phyloP scores from a whole-genome alignment of 2,329 filamentous ascomycete species.

The Stagonosporopsis tanaceti region DNA sequence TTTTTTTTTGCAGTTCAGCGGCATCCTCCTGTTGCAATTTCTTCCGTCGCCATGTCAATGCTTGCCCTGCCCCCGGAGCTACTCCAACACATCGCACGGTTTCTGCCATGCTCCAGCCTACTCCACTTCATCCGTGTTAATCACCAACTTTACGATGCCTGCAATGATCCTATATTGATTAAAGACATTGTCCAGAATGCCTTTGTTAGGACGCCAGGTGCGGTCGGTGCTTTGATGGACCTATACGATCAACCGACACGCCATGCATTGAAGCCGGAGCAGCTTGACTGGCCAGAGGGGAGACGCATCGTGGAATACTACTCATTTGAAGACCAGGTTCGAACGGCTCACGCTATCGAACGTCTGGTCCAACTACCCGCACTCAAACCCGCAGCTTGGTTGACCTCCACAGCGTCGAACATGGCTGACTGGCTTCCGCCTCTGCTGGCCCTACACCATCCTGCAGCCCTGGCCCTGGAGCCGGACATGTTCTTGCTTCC shows the following conservation, averaged over 20 bases:
- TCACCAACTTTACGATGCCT: conserved; percentile 22
- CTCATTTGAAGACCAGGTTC: conserved; percentile 21
- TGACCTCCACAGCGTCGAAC: conserved; percentile 10
- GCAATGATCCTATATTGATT: conserved; percentile 29
- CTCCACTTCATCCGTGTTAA: conserved; percentile 25
- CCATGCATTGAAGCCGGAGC: background rate
- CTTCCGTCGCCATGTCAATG: conserved; percentile 3
- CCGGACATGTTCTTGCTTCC: conserved; percentile 22
- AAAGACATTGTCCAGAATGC: conserved; percentile 23
- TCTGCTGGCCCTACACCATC: conserved; percentile 29
- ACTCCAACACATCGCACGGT: conserved; percentile 30
- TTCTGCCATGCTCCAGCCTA: conserved; percentile 26
- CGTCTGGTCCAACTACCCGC: conserved; percentile 11
- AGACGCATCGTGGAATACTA: conserved; percentile 10
- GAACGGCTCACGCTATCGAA: conserved; percentile 29
- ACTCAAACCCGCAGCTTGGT: conserved; percentile 5
- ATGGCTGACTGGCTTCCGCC: conserved; percentile 34
- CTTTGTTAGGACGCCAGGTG: conserved; percentile 1
- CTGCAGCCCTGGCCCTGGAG: conserved; percentile 17
- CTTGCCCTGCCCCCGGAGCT: conserved; percentile 30
- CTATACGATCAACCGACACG: conserved; percentile 7
- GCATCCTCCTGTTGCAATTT: background rate
- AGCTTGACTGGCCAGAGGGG: conserved; percentile 20
- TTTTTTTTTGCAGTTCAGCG: background rate
- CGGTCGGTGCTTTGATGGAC: conserved; percentile 1